A percentile compares a stretch with the other conserved stretches of the same genome.
These are phyloP conservation scores for Globisporangium echinulatum DNA, from an alignment of 352 stramenopile species.

Conservation along the genomic window DNA sequence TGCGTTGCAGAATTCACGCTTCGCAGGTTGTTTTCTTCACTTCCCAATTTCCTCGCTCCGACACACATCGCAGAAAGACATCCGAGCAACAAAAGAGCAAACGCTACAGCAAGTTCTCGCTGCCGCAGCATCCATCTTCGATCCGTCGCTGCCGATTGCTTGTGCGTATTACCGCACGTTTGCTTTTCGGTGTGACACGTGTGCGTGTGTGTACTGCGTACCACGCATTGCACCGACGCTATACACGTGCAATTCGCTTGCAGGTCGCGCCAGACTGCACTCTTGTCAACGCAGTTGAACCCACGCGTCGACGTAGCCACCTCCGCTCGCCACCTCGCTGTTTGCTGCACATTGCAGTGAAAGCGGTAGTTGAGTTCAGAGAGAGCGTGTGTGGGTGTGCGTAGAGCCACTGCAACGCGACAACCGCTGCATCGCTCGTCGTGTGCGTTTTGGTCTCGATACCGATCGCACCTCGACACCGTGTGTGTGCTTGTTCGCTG, in stretches of 20 bases:
- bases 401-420: background rate
- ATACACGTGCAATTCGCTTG: too few relatives aligned
- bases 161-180: too few relatives aligned
- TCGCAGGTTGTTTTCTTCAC: constrained; percentile 21
- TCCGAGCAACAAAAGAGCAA: background rate
- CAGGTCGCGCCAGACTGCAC: too few relatives aligned
- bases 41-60: constrained; percentile 40
- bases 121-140: too few relatives aligned
- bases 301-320: background rate
- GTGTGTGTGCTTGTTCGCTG: too few relatives aligned
- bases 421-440: background rate
- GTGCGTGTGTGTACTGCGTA: background rate
- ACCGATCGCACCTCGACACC: too few relatives aligned
- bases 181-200: background rate
- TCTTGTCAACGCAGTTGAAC: background rate
- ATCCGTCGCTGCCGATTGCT: too few relatives aligned
- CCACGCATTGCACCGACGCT: too few relatives aligned
- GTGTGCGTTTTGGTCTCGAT: background rate
- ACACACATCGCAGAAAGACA: constrained; percentile 15
- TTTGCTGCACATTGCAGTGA: background rate
- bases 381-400: constrained; percentile 2
- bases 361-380: constrained; percentile 12
- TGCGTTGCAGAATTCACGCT: background rate
- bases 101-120: too few relatives aligned
- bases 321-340: background rate